Percentiles rank a stretch among this genome's conserved stretches.
Conservation (phyloP, 495 filamentous ascomycete genomes). For the Entonaema liquescens region DNA sequence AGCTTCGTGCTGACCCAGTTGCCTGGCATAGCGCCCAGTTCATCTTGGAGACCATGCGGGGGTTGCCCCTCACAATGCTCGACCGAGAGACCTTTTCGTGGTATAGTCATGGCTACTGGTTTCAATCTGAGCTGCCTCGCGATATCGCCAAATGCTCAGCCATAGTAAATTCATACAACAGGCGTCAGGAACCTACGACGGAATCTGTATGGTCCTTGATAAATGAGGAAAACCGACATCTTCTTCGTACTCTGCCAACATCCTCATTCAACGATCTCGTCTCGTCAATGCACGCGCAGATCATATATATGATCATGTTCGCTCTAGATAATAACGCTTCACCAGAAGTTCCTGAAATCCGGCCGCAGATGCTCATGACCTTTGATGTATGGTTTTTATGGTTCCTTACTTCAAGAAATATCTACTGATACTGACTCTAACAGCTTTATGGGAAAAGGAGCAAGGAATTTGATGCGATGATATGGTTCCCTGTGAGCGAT, state of each 20-base stretch:
- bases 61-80: slow-evolving; percentile 32
- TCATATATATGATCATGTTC: slow-evolving; percentile 29
- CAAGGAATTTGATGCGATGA: slow-evolving; percentile 6
- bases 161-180: slow-evolving; percentile 17
- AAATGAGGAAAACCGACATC: slow-evolving; percentile 21
- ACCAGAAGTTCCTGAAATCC: slow-evolving; percentile 13
- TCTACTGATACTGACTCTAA: background rate
- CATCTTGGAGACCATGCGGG: slow-evolving; percentile 32
- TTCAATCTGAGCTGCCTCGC: slow-evolving; percentile 25
- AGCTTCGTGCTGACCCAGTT: slow-evolving; percentile 32
- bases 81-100: slow-evolving; percentile 34
- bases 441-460: slow-evolving; percentile 27
- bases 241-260: slow-evolving; percentile 15
- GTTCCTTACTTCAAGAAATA: background rate
- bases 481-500: slow-evolving; percentile 24
- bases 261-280: slow-evolving; percentile 11
- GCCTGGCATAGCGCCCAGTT: slow-evolving; percentile 30
- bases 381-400: slow-evolving; percentile 23
- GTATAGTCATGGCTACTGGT: slow-evolving; percentile 39
- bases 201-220: slow-evolving; percentile 23
- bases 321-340: slow-evolving; percentile 12
- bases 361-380: slow-evolving; percentile 34
- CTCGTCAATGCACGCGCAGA: slow-evolving; percentile 22
- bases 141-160: slow-evolving; percentile 26
- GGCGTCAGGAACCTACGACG: background rate